Evolutionary conservation across 208 protist species (phyloP), one percentile per base, ranked within the genome.

Genomic region (Leptomonas pyrrhocoris): DNA sequence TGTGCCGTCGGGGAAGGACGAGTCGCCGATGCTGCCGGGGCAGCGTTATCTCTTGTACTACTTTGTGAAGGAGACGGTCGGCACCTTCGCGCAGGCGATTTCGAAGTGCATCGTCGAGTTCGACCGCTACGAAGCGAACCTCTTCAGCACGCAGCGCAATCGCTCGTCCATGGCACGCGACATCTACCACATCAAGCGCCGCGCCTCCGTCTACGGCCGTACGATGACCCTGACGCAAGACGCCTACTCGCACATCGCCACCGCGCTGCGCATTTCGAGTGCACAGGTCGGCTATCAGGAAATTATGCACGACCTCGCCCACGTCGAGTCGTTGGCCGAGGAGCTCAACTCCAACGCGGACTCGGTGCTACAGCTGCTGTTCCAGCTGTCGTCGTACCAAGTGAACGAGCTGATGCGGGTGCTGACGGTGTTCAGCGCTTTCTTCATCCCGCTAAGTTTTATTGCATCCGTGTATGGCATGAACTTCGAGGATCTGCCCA

Each of bases 341-440:
- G 86, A 89, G 62, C 73, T 92, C 13, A 91, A 83, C 79, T 74
- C 79, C 8, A 92, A 92, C 68, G 82, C 85, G 0, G 83, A 92
- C 53, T 90, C 84, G 1, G 81, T 89, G 21, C 71, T 94, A 56
- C 83, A 92, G 72, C 73, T 94, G 43, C 80, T 92, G 16, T 94
- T 92, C 40, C 85, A 92, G 69, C 69, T 92, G 12, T 92, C 84
- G 18, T 92, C 85, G n/a, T 94, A 91, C 62, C 84, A 94, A 74
- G 83, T 91, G 40, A 96, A 92, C 64, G 87, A 96, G 77, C 79
- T 93, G 23, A 94, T 96, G 84, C 83, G 82, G 13, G 85, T 95
- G 57, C 82, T 94, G 65, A 95, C 92, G 18, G 70, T 94, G 25
- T 89, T 96, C 74, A 92, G 79, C 30, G 89, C 88, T 40, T 89